phyloP scores from a whole-genome alignment of 495 filamentous ascomycete genomes.

The Penicillium atrosanguineum region DNA sequence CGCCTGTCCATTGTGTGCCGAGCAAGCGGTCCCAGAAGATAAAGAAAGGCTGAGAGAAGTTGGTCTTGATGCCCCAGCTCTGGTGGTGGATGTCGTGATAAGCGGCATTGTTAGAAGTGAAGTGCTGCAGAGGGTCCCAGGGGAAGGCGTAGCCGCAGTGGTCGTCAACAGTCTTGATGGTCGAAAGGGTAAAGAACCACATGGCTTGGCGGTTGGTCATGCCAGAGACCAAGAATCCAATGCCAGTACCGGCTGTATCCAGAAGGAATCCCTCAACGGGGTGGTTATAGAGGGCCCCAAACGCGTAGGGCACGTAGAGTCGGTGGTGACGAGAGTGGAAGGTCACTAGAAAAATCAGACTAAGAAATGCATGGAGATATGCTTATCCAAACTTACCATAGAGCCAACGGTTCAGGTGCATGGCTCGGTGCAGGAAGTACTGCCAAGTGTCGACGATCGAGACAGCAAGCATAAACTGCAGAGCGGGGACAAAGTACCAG shows the following conservation, averaged over 20 bases:
- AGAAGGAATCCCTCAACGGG: conserved; percentile 86
- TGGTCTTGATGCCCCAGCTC: conserved; percentile 90
- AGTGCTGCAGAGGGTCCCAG: conserved; percentile 87
- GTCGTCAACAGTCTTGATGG: conserved; percentile 95
- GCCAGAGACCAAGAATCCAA: conserved; percentile 73
- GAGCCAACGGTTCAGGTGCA: conserved; percentile 95
- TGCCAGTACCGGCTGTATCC: conserved; percentile 80
- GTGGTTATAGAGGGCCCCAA: conserved; percentile 95
- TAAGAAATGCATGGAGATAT: neutral
- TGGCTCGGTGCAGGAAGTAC: conserved; percentile 90
- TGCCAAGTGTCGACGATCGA: conserved; percentile 89
- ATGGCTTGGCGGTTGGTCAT: conserved; percentile 79
- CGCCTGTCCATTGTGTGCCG: conserved; percentile 46
- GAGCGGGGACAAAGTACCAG: conserved; percentile 68
- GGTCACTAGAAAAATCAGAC: conserved; percentile 49
- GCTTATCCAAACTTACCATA: conserved; percentile 67
- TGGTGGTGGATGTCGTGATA: conserved; percentile 99
- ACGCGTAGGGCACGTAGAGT: conserved; percentile 95
- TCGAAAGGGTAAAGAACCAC: conserved; percentile 78
- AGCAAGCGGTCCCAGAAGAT: conserved; percentile 52
- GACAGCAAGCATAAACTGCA: conserved; percentile 73
- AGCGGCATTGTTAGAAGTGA: conserved; percentile 88
- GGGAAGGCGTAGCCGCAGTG: conserved; percentile 96
- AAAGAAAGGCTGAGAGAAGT: conserved; percentile 54
- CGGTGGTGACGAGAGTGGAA: conserved; percentile 95